Conservation (phyloP, 768 basidiomycete species). For the Pleurotus pulmonarius region DNA sequence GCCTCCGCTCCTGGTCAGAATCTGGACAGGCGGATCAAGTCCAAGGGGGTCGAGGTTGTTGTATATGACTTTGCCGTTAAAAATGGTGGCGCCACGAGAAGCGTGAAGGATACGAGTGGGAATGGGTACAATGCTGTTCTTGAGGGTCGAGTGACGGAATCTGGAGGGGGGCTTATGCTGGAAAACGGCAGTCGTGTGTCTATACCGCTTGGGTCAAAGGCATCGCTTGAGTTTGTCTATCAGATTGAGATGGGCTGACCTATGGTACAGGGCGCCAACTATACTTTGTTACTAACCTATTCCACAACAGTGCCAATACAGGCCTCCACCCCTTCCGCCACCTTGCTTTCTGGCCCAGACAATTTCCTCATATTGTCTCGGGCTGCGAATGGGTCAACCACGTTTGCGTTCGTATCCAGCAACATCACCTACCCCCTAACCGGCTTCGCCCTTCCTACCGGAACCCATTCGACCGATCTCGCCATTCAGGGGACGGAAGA, state of each 20-base stretch:
- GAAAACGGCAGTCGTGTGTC: not conserved
- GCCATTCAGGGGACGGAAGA: constrained; percentile 5
- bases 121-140: constrained; percentile 15
- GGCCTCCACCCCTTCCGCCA: not conserved
- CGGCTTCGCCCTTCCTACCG: not conserved
- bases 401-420: constrained; percentile 1
- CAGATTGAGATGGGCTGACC: too few relatives aligned
- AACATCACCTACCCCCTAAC: constrained; percentile 1
- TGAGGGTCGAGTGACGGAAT: not conserved
- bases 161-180: not conserved
- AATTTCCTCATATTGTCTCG: not conserved
- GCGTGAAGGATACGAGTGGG: constrained; percentile 12
- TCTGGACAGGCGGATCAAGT: constrained; percentile 27
- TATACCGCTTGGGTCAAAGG: constrained; percentile 2
- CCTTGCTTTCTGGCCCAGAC: not conserved
- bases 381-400: not conserved
- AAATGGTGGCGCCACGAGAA: not conserved
- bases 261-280: not conserved
- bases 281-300: not conserved
- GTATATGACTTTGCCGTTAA: constrained; percentile 12
- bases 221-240: too few relatives aligned
- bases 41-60: constrained; percentile 6
- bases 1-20: constrained; percentile 39
- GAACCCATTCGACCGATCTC: not conserved
- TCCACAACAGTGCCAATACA: not conserved